Evolutionary conservation across 768 basidiomycete species (phyloP).

Genomic region (Boletus rex-veris): DNA sequence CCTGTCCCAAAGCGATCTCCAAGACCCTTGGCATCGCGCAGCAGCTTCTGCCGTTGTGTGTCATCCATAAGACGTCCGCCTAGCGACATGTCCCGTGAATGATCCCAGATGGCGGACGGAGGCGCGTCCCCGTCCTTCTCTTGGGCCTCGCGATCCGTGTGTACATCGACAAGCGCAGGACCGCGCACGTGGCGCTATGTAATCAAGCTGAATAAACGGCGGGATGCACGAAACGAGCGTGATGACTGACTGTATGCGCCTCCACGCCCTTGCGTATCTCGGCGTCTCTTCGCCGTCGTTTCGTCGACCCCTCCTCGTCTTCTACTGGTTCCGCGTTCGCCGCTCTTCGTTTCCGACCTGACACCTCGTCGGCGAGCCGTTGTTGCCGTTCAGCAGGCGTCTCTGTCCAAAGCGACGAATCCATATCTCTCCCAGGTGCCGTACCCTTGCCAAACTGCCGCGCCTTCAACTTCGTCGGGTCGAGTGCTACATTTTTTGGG

Average conservation of each 20-base stretch:
- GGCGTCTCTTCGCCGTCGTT: slow-evolving; percentile 61
- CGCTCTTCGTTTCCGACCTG: slow-evolving; percentile 82
- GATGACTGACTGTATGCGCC: slow-evolving; percentile 66
- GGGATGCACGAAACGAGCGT: not conserved
- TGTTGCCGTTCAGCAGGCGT: slow-evolving; percentile 91
- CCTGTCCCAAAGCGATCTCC: slow-evolving; percentile 81
- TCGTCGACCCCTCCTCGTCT: slow-evolving; percentile 36
- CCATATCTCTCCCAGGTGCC: slow-evolving; percentile 40
- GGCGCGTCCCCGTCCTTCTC: slow-evolving; percentile 47
- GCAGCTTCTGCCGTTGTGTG: slow-evolving; percentile 66
- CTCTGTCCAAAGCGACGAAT: slow-evolving; percentile 90
- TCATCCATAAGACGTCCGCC: slow-evolving; percentile 91
- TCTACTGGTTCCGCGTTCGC: slow-evolving; percentile 47
- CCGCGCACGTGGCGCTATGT: slow-evolving; percentile 47
- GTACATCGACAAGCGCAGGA: slow-evolving; percentile 53
- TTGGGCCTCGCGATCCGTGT: slow-evolving; percentile 38
- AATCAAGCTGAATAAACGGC: not conserved
- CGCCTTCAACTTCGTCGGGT: slow-evolving; percentile 78
- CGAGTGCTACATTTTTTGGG: slow-evolving; percentile 52
- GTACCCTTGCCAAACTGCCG: slow-evolving; percentile 73
- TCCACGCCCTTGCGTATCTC: slow-evolving; percentile 72
- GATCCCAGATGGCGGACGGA: slow-evolving; percentile 83
- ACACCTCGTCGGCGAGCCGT: slow-evolving; percentile 88
- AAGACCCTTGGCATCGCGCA: slow-evolving; percentile 78
- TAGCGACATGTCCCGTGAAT: slow-evolving; percentile 82